phyloP scores from a whole-genome alignment of 441 rosid species.

The Erodium moschatum region DNA sequence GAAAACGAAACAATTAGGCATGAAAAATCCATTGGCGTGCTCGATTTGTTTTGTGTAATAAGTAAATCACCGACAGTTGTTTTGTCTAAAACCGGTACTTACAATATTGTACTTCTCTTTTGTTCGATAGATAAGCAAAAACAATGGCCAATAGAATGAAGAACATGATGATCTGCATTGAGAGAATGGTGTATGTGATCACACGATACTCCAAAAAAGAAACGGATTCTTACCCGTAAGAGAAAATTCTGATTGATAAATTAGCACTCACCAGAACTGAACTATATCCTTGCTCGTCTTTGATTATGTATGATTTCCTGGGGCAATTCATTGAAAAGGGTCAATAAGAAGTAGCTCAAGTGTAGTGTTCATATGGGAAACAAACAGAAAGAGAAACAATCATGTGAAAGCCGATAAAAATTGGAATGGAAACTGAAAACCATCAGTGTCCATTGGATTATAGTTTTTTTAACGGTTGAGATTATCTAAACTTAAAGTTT shows the following conservation, averaged over 20 bases:
- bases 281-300: slow-evolving; percentile 23
- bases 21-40: too few species aligned
- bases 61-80: not conserved
- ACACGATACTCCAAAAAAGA: not conserved
- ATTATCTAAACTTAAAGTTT: too few species aligned
- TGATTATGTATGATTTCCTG: slow-evolving; percentile 53
- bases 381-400: too few species aligned
- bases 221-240: not conserved
- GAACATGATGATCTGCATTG: slow-evolving; percentile 44
- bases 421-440: too few species aligned
- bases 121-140: slow-evolving; percentile 31
- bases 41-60: too few species aligned
- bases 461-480: too few species aligned
- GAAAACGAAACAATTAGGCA: too few species aligned
- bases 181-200: slow-evolving; percentile 3
- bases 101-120: slow-evolving; percentile 28
- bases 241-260: not conserved
- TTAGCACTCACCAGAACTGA: slow-evolving; percentile 37
- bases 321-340: too few species aligned
- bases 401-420: too few species aligned
- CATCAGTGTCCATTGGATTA: too few species aligned
- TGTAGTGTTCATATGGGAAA: slow-evolving; percentile 3
- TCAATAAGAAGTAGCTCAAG: not conserved
- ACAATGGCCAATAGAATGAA: slow-evolving; percentile 50
- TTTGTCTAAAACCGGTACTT: slow-evolving; percentile 4